Conservation (phyloP, 2,329 filamentous ascomycete species). For the Diplodia mutila region DNA sequence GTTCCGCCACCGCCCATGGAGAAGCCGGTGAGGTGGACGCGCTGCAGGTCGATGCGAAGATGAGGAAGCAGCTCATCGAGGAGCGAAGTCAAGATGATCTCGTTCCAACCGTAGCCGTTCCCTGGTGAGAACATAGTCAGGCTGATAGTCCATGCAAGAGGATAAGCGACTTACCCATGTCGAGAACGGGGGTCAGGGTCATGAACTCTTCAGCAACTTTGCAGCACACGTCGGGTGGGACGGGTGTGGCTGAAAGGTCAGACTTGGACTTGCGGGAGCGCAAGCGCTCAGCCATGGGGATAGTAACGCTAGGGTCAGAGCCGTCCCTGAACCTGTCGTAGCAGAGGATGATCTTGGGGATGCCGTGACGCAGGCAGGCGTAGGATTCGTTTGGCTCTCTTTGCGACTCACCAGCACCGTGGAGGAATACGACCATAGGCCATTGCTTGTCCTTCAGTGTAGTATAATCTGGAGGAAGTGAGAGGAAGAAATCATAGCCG, state of each 20-base stretch:
- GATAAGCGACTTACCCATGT: slow-evolving; percentile 1
- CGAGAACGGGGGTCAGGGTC: slow-evolving; percentile 13
- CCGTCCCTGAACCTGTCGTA: slow-evolving; percentile 25
- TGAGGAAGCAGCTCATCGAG: slow-evolving; percentile 26
- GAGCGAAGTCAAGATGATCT: slow-evolving; percentile 21
- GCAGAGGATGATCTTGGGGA: slow-evolving; percentile 28
- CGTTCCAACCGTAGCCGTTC: slow-evolving; percentile 30
- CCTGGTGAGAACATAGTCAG: neutral
- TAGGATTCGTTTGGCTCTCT: slow-evolving; percentile 23
- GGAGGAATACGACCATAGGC: slow-evolving; percentile 27
- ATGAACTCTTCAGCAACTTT: slow-evolving; percentile 28
- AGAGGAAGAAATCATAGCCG: slow-evolving; percentile 27
- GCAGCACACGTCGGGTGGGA: slow-evolving; percentile 16
- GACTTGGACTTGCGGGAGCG: neutral
- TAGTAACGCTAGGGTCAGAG: slow-evolving; percentile 8
- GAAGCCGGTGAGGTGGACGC: slow-evolving; percentile 29
- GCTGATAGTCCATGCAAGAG: neutral
- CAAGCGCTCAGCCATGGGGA: slow-evolving; percentile 25
- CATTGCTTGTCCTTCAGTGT: slow-evolving; percentile 11
- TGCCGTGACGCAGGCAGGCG: slow-evolving; percentile 25
- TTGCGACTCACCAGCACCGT: slow-evolving; percentile 28
- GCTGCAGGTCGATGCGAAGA: slow-evolving; percentile 26
- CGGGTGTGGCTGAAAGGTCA: slow-evolving; percentile 18
- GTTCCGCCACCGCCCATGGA: slow-evolving; percentile 29
- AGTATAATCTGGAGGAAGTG: slow-evolving; percentile 22